phyloP scores from a whole-genome alignment of 805 yeast species.

The Candida berthetii region DNA sequence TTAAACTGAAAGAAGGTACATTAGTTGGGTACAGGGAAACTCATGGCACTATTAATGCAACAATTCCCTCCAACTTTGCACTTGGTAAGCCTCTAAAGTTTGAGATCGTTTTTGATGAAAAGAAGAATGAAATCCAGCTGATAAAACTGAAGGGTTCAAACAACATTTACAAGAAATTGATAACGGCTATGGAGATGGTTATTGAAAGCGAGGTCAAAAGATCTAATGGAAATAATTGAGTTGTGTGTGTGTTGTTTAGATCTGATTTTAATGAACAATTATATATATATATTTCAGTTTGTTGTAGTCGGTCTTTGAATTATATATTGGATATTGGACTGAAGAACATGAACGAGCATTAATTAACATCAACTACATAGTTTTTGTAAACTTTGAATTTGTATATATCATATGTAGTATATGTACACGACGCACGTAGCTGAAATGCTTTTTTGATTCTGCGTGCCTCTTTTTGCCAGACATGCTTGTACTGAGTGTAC shows the following conservation, averaged over 20 bases:
- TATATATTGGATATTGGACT: too few species aligned
- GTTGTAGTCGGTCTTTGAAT: too few species aligned
- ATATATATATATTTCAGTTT: too few species aligned
- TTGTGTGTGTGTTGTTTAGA: neutral
- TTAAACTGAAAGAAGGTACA: slow-evolving; percentile 45
- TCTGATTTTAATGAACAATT: neutral
- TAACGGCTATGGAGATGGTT: slow-evolving; percentile 36
- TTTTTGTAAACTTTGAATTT: too few species aligned
- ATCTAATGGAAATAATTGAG: neutral
- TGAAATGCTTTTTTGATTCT: too few species aligned
- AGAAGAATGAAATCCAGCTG: slow-evolving; percentile 31
- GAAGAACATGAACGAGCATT: too few species aligned
- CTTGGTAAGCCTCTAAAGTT: slow-evolving; percentile 41
- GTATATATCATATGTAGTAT: too few species aligned
- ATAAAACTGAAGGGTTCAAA: slow-evolving; percentile 38
- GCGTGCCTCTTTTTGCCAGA: too few species aligned
- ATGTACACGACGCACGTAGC: too few species aligned
- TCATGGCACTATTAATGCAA: slow-evolving; percentile 36
- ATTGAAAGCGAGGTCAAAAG: slow-evolving; percentile 34
- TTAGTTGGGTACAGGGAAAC: slow-evolving; percentile 38
- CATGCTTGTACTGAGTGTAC: too few species aligned
- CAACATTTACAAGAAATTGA: slow-evolving; percentile 37
- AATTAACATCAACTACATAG: too few species aligned
- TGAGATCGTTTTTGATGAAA: slow-evolving; percentile 34
- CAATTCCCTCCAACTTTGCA: slow-evolving; percentile 40